A percentile compares a stretch with the other conserved stretches of the same genome.
phyloP scores from a whole-genome alignment of 345 rosid species.

The Bruguiera gymnorhiza region DNA sequence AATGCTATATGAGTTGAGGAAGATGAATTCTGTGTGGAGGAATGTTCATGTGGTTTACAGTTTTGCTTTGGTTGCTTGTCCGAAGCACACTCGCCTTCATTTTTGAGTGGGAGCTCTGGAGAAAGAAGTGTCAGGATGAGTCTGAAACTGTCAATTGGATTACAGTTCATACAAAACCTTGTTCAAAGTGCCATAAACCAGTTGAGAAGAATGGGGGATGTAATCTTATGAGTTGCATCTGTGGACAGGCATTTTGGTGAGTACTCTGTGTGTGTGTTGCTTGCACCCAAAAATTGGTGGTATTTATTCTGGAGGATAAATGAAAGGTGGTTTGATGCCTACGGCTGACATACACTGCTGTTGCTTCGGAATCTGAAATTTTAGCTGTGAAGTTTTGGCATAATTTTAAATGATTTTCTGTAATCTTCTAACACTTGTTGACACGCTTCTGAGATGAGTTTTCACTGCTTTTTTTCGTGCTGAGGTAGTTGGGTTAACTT shows the following conservation, averaged over 20 bases:
- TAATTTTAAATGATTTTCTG: neutral
- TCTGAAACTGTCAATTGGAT: slow-evolving; percentile 87
- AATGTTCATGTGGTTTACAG: slow-evolving; percentile 84
- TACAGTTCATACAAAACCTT: slow-evolving; percentile 66
- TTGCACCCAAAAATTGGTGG: too few species aligned
- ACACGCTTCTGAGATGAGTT: neutral
- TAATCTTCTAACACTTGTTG: neutral
- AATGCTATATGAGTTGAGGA: slow-evolving; percentile 85
- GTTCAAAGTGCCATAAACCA: slow-evolving; percentile 80
- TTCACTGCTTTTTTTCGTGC: too few species aligned
- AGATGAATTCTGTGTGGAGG: slow-evolving; percentile 73
- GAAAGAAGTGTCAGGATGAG: slow-evolving; percentile 71
- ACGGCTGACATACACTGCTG: neutral
- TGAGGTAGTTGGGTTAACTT: neutral
- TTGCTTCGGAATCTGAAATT: neutral
- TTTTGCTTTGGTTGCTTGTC: slow-evolving; percentile 83
- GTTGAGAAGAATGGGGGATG: slow-evolving; percentile 90
- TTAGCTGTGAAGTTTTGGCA: neutral
- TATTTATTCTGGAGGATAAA: too few species aligned
- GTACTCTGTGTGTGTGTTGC: slow-evolving; percentile 14
- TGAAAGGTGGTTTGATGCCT: neutral
- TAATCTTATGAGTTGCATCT: slow-evolving; percentile 77
- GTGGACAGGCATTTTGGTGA: slow-evolving; percentile 87
- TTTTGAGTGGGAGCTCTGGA: slow-evolving; percentile 95
- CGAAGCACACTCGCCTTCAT: slow-evolving; percentile 87